Percentiles rank a stretch among this genome's conserved stretches.
These are phyloP conservation scores for Fraxinus ornus DNA, from an alignment of 305 asterid genomes.

Conservation along the genomic window DNA sequence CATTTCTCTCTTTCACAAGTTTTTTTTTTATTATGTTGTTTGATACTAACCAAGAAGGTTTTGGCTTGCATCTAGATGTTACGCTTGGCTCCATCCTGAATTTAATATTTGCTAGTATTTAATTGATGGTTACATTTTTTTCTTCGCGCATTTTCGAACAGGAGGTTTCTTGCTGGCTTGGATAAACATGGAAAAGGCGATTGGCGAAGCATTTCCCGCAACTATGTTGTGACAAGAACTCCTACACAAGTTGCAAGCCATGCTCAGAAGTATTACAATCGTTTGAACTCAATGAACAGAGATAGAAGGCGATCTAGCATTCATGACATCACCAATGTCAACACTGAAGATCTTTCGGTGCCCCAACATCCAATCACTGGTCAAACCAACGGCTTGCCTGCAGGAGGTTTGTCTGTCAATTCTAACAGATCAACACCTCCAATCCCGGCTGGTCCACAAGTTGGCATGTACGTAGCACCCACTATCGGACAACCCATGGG, in stretches of 20 bases:
- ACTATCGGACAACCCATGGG: constrained; percentile 67
- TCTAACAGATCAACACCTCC: constrained; percentile 42
- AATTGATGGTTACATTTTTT: not conserved
- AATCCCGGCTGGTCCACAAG: constrained; percentile 34
- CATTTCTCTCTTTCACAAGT: not conserved
- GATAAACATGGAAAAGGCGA: constrained; percentile 84
- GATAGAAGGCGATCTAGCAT: constrained; percentile 83
- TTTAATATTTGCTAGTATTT: not conserved
- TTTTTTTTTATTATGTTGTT: not conserved
- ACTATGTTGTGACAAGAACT: constrained; percentile 80
- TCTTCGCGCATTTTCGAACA: constrained; percentile 17
- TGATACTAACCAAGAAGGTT: not conserved
- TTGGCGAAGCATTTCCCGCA: constrained; percentile 84
- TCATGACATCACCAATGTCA: constrained; percentile 78
- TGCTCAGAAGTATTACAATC: constrained; percentile 83
- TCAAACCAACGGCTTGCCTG: constrained; percentile 45
- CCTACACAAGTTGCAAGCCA: constrained; percentile 96
- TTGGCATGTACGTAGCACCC: constrained; percentile 49
- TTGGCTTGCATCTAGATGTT: not conserved
- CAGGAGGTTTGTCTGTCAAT: constrained; percentile 41
- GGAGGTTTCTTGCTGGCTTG: constrained; percentile 80
- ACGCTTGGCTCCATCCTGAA: not conserved
- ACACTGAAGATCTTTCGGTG: constrained; percentile 50
- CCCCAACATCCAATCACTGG: constrained; percentile 89
- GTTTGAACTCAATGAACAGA: constrained; percentile 85